Conservation (phyloP, 768 basidiomycete species). For the Termitomyces sp. region DNA sequence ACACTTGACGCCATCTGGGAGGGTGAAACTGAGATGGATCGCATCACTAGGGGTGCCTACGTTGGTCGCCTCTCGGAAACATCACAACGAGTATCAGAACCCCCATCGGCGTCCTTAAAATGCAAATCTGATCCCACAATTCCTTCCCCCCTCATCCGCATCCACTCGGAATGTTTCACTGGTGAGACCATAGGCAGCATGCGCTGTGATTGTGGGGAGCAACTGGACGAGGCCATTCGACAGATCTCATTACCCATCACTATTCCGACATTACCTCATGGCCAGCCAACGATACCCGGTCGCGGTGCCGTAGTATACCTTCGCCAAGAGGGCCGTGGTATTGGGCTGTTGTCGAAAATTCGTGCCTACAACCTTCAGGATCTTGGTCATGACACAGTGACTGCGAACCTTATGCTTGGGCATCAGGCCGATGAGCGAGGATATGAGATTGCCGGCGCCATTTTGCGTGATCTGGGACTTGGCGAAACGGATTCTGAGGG, state of each 20-base stretch:
- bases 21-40: slow-evolving; percentile 88
- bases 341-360: slow-evolving; percentile 93
- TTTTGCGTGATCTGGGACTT: slow-evolving; percentile 82
- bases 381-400: slow-evolving; percentile 97
- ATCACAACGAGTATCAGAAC: slow-evolving; percentile 39
- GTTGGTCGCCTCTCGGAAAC: slow-evolving; percentile 72
- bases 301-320: slow-evolving; percentile 93
- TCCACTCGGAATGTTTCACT: slow-evolving; percentile 98
- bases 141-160: slow-evolving; percentile 82
- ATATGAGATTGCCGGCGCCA: slow-evolving; percentile 89
- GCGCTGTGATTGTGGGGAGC: slow-evolving; percentile 99
- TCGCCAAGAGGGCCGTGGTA: slow-evolving; percentile 96
- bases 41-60: slow-evolving; percentile 91
- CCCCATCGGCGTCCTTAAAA: slow-evolving; percentile 19
- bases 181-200: slow-evolving; percentile 97
- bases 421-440: slow-evolving; percentile 91
- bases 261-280: slow-evolving; percentile 29
- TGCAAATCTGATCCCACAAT: slow-evolving; percentile 24
- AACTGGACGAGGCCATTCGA: slow-evolving; percentile 95
- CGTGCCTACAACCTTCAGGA: slow-evolving; percentile 98
- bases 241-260: slow-evolving; percentile 72
- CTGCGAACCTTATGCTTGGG: slow-evolving; percentile 93
- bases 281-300: slow-evolving; percentile 54
- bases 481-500: slow-evolving; percentile 46
- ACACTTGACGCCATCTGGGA: slow-evolving; percentile 86